Evolutionary conservation across 768 basidiomycete species (phyloP), one percentile per base, ranked within the genome.

Genomic region (Suillus americanus): DNA sequence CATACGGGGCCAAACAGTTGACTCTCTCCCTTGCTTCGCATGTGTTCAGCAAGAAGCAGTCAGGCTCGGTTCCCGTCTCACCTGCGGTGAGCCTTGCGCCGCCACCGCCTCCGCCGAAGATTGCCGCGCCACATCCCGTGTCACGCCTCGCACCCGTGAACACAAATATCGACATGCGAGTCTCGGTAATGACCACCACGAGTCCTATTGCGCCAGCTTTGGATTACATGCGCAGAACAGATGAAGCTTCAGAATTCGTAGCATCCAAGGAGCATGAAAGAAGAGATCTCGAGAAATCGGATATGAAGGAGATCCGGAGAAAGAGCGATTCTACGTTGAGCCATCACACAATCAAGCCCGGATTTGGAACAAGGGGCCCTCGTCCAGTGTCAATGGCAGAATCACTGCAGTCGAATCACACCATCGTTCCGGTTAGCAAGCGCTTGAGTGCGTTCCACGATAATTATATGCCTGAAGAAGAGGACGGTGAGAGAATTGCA

Each of bases 251-350:
- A 63, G 74, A 73, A 20, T 68, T 66, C 37, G 14, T 64, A 3
- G 60, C 62, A 61, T 64, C 61, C 38, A 72, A 71, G 65, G 73
- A 71, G 67, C 72, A 65, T 40, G 71, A 70, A 53, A 67, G 65
- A 68, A 79, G 70, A 57, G 77, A 78, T 35, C 63, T 68, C 33
- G 77, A 76, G 53, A 69, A 77, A 72, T 70, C 65, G 50, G 82
- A 84, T 54, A 73, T 73, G 70, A 92, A 89, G 78, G 91, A 93
- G 67, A 80, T 82, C 38, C 90, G 91, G 89, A 79, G 91, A 70
- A 91, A 90, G 77, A 92, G 91, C 69, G 91, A 94, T 75, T 88
- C 91, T 7, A 92, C 90, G n/a, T 85, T 89, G 72, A 89, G 90
- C 70, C 87, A 89, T 71, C 84, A 85, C 66, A 92, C 91, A 23